Percentiles rank a stretch among this genome's conserved stretches.
phyloP scores from a whole-genome alignment of 1,284 basidiomycete genomes.

The Cystobasidium pallidum region DNA sequence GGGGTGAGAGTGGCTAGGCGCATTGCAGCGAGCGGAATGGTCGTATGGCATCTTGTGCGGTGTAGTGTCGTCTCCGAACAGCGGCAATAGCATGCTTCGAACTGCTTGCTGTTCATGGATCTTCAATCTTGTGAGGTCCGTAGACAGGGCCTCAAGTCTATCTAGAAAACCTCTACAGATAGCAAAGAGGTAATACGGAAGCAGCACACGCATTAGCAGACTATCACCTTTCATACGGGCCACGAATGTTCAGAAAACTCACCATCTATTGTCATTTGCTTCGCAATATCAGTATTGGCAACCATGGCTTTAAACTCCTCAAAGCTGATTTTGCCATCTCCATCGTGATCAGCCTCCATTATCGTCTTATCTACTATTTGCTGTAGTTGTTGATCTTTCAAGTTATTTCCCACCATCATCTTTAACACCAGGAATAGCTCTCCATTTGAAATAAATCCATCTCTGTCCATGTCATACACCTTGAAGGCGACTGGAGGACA shows the following conservation, averaged over 20 bases:
- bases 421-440: slow-evolving; percentile 97
- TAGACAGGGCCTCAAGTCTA: not conserved
- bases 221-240: not conserved
- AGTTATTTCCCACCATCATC: slow-evolving; percentile 99
- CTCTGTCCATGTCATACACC: slow-evolving; percentile 97
- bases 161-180: not conserved
- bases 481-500: slow-evolving; percentile 88
- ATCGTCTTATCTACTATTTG: slow-evolving; percentile 99
- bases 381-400: slow-evolving; percentile 99
- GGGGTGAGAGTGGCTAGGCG: not conserved
- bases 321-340: slow-evolving; percentile 93
- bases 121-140: not conserved
- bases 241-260: not conserved
- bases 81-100: not conserved
- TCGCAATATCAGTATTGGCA: slow-evolving; percentile 93
- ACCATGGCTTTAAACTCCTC: slow-evolving; percentile 97
- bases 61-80: not conserved
- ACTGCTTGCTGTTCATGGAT: not conserved
- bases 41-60: not conserved
- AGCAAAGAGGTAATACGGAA: not conserved
- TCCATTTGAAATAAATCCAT: slow-evolving; percentile 97
- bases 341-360: slow-evolving; percentile 98
- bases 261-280: slow-evolving; percentile 96
- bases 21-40: too few species aligned
- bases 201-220: not conserved